These are phyloP conservation scores for Marchantia paleacea DNA, from an alignment of 225 moss, liverwort and hornwort species.

Conservation along the genomic window DNA sequence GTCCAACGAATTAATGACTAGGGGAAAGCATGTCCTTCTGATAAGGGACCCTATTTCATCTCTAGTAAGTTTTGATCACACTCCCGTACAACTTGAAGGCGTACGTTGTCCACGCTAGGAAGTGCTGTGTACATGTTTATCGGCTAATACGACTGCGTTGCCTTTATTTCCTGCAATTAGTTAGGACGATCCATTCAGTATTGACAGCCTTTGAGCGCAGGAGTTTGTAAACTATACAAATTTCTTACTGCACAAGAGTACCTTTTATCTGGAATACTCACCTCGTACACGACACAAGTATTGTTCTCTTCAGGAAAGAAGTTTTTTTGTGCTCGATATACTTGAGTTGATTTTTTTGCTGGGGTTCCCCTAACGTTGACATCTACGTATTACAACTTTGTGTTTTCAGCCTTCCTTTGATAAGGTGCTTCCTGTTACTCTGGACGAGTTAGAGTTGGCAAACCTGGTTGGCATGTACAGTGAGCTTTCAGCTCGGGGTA, in stretches of 20 bases:
- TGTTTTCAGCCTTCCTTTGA: conserved; percentile 74
- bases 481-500: conserved; percentile 62
- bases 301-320: not conserved
- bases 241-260: not conserved
- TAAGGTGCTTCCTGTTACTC: conserved; percentile 62
- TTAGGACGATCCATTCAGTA: not conserved
- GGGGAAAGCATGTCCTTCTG: conserved; percentile 73
- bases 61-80: conserved; percentile 42
- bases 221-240: not conserved
- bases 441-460: conserved; percentile 67
- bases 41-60: conserved; percentile 74
- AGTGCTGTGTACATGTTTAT: not conserved
- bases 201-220: too few species aligned
- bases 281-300: not conserved
- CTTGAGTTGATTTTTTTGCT: not conserved
- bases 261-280: not conserved
- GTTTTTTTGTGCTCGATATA: not conserved
- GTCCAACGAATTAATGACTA: conserved; percentile 44
- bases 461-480: conserved; percentile 60
- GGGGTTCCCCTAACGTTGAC: too few species aligned
- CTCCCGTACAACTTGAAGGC: not conserved
- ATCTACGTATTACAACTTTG: not conserved
- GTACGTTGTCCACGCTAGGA: not conserved
- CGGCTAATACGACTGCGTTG: not conserved
- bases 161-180: not conserved